These are phyloP conservation scores for Arabis hirsuta DNA, from an alignment of 345 rosid species.

Conservation along the genomic window DNA sequence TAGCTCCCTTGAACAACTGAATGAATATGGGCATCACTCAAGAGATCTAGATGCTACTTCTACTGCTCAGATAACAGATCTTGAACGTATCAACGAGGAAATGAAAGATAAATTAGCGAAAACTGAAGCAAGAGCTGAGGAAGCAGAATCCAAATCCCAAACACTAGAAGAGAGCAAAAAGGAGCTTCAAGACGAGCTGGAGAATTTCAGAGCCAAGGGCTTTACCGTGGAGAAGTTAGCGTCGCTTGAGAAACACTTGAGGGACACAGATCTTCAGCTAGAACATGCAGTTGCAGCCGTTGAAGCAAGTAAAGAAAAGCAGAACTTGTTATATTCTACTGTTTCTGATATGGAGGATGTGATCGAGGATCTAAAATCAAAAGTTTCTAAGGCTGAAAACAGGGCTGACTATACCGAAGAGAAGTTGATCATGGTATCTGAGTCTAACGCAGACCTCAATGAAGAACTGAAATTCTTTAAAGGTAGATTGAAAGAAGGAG, in stretches of 20 bases:
- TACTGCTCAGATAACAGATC: constrained; percentile 39
- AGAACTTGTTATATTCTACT: constrained; percentile 64
- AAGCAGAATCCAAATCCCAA: constrained; percentile 59
- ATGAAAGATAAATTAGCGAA: constrained; percentile 52
- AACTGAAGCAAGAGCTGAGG: constrained; percentile 58
- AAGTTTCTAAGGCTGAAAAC: constrained; percentile 70
- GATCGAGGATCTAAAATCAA: constrained; percentile 77
- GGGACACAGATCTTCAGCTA: constrained; percentile 67
- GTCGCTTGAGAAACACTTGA: constrained; percentile 64
- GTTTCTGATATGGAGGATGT: constrained; percentile 81
- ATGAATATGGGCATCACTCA: constrained; percentile 55
- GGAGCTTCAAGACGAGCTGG: constrained; percentile 60
- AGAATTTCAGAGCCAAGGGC: constrained; percentile 52
- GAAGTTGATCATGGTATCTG: constrained; percentile 74
- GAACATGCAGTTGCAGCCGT: constrained; percentile 79
- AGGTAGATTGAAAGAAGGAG: constrained; percentile 65
- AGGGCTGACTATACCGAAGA: constrained; percentile 80
- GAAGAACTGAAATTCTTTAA: constrained; percentile 72
- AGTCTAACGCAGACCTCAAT: constrained; percentile 70
- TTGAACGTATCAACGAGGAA: constrained; percentile 51
- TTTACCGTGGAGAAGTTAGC: constrained; percentile 58
- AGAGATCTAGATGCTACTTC: constrained; percentile 47
- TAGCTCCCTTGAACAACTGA: constrained; percentile 52
- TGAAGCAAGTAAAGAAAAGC: constrained; percentile 89
- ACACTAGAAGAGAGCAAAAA: constrained; percentile 51